These are phyloP conservation scores for Zygosaccharomyces sapae DNA, from an alignment of 1,139 yeast genomes.

Conservation along the genomic window DNA sequence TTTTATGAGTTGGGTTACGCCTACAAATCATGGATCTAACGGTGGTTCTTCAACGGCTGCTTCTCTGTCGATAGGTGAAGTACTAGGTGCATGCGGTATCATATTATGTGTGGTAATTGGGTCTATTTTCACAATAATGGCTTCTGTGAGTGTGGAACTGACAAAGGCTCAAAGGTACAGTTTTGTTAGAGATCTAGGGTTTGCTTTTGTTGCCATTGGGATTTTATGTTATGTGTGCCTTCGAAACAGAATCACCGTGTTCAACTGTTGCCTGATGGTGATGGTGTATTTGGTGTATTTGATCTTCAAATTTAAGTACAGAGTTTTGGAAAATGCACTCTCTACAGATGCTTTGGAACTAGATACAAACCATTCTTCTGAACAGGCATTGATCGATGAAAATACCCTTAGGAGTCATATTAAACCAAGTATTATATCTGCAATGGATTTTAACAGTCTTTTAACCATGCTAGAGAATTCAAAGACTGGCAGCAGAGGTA, in stretches of 20 bases:
- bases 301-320: constrained; percentile 18
- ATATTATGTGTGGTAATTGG: constrained; percentile 37
- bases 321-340: background rate
- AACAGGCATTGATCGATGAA: constrained; percentile 6
- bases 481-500: constrained; percentile 1
- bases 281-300: constrained; percentile 26
- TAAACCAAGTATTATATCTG: constrained; percentile 31
- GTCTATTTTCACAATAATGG: constrained; percentile 32
- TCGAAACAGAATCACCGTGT: constrained; percentile 24
- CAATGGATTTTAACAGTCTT: constrained; percentile 31
- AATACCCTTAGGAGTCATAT: constrained; percentile 16
- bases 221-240: constrained; percentile 28
- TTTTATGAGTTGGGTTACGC: constrained; percentile 40
- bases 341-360: constrained; percentile 5
- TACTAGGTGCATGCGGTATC: constrained; percentile 42
- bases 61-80: constrained; percentile 81
- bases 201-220: constrained; percentile 25
- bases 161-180: constrained; percentile 21
- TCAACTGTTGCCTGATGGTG: constrained; percentile 31
- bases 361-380: background rate
- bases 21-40: constrained; percentile 47
- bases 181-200: constrained; percentile 29
- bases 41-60: constrained; percentile 42
- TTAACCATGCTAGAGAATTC: constrained; percentile 29
- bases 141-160: constrained; percentile 21